Conservation (phyloP, 768 basidiomycete genomes). For the Phylloporus rhodoxanthus region DNA sequence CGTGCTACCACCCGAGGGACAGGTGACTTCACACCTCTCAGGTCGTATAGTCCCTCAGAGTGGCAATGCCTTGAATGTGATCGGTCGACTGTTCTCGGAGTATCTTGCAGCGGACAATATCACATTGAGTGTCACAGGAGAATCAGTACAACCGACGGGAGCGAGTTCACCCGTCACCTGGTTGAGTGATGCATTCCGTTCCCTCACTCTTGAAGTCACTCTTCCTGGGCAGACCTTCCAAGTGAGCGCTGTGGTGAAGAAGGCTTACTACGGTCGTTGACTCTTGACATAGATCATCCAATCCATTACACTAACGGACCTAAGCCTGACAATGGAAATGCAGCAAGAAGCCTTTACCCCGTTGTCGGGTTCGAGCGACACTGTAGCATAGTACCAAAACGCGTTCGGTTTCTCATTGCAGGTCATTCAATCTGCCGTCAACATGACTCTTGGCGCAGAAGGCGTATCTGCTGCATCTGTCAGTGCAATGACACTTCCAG, state of each 20-base stretch:
- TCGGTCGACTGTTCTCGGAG: conserved; percentile 61
- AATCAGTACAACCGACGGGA: conserved; percentile 55
- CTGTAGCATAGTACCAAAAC: conserved; percentile 58
- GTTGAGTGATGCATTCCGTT: conserved; percentile 68
- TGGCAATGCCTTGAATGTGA: conserved; percentile 44
- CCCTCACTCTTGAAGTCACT: conserved; percentile 52
- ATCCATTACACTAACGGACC: conserved; percentile 54
- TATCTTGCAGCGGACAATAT: conserved; percentile 61
- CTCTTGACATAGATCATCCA: conserved; percentile 45
- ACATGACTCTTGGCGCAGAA: conserved; percentile 44
- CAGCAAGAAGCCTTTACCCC: conserved; percentile 55
- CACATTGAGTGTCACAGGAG: conserved; percentile 53
- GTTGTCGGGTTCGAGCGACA: conserved; percentile 49
- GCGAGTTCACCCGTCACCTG: conserved; percentile 48
- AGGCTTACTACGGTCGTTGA: not conserved
- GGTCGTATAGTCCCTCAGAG: conserved; percentile 61
- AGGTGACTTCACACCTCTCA: conserved; percentile 47
- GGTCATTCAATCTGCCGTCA: conserved; percentile 50
- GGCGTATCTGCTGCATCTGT: conserved; percentile 53
- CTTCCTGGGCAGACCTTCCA: conserved; percentile 57
- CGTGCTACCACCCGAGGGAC: conserved; percentile 43
- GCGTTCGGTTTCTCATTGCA: conserved; percentile 74
- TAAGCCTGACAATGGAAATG: conserved; percentile 47
- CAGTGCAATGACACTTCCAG: conserved; percentile 9
- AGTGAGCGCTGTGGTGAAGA: conserved; percentile 26